Evolutionary conservation across 2,329 filamentous ascomycete species (phyloP), one percentile per base, ranked within the genome.

Genomic region (Kalaharituber pfeilii): DNA sequence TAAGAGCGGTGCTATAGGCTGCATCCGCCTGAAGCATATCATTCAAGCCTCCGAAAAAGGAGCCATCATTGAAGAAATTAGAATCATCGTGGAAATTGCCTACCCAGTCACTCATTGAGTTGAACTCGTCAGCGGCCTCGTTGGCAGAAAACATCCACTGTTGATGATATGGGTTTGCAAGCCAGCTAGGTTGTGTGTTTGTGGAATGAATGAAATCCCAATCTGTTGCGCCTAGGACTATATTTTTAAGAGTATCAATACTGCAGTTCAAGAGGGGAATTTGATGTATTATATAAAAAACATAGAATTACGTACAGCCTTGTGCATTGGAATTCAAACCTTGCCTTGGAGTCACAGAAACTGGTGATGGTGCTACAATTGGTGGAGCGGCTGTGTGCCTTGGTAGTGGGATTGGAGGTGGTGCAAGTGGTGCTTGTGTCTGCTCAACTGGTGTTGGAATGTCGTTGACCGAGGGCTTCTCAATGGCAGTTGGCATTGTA

Each of bases 71-170:
- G 60, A 95, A 76, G 53, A 95, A 72, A 66, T 86, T 94, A 9
- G 56, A 53, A 53, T 57, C 56, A 45, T 57, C 56, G 53, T 64
- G 62, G 54, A 64, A 58, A 62, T 81, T 93, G 68, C 88, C 91
- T 57, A 98, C 76, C 67, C 96, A 96, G 69, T 98, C 89, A 72
- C 93, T 94, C 66, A 98, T 79, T 51, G 96, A 73, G 67, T 95
- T 94, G 69, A 94, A 95, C 72, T 98, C 91, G 70, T 91, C 91
- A 57, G 84, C 88, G 63, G 95, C 85, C 70, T 98, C 91, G 59
- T 87, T 85, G n/a, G 80, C 79, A 67, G 82, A 83, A 71, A 95
- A 93, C 82, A 94, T 88, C 72, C 91, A 96, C 66, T 85, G 91
- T 56, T 86, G 84, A 70, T 95, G 86, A 57, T 64, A 64, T 49